A percentile compares a stretch with the other conserved stretches of the same genome.
Evolutionary conservation across 2,329 filamentous ascomycete species (phyloP).

Genomic region (Lecanicillium sp.): DNA sequence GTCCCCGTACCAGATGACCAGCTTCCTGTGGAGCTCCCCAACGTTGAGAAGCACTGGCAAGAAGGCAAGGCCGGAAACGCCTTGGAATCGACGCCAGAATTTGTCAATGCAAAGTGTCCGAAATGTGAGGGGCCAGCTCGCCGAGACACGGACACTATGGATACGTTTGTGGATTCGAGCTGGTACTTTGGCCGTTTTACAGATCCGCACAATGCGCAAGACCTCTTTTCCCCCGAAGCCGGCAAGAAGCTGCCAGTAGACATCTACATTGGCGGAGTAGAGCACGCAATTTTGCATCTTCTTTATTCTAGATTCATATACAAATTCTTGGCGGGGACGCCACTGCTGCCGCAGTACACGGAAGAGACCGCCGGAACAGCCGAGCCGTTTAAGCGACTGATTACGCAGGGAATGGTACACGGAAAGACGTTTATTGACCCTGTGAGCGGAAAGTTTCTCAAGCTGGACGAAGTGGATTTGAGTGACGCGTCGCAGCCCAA

Average conservation of each 20-base stretch:
- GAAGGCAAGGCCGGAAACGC: conserved; percentile 68
- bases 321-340: conserved; percentile 65
- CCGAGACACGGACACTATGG: conserved; percentile 90
- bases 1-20: conserved; percentile 71
- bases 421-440: conserved; percentile 77
- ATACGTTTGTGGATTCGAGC: conserved; percentile 91
- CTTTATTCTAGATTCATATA: conserved; percentile 87
- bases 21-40: conserved; percentile 68
- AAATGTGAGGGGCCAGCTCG: conserved; percentile 62
- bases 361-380: conserved; percentile 29
- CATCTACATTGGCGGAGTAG: conserved; percentile 81
- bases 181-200: conserved; percentile 86
- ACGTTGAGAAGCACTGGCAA: conserved; percentile 60
- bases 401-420: conserved; percentile 91
- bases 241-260: conserved; percentile 66
- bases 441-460: conserved; percentile 65
- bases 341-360: conserved; percentile 34
- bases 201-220: conserved; percentile 57
- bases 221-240: conserved; percentile 54
- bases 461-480: conserved; percentile 65
- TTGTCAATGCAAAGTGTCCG: conserved; percentile 70
- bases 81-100: conserved; percentile 62
- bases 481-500: conserved; percentile 46
- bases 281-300: conserved; percentile 85
- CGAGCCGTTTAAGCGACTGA: conserved; percentile 75